Percentiles rank a stretch among this genome's conserved stretches.
phyloP scores from a whole-genome alignment of 441 rosid species.

The Kokia cookei region DNA sequence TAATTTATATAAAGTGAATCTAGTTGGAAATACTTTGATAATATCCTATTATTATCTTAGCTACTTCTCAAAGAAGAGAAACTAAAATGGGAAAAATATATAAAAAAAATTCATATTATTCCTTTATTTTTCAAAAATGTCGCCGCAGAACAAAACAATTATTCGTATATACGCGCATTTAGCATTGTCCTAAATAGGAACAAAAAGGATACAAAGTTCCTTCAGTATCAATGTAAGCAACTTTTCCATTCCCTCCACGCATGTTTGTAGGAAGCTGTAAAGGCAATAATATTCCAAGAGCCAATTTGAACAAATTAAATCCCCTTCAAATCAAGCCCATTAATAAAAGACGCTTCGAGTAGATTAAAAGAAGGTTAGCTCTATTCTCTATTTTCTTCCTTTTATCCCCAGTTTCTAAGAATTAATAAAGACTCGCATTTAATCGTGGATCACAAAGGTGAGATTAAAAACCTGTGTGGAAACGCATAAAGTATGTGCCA shows the following conservation, averaged over 20 bases:
- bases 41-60: not conserved
- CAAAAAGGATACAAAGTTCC: constrained; percentile 78
- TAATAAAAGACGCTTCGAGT: not conserved
- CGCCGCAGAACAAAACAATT: not conserved
- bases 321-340: not conserved
- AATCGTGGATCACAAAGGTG: not conserved
- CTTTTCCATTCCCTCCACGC: constrained; percentile 95
- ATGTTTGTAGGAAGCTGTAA: constrained; percentile 27
- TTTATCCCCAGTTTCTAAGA: not conserved
- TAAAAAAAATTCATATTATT: not conserved
- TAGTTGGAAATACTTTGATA: not conserved
- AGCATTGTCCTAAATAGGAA: not conserved
- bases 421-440: not conserved
- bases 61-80: not conserved
- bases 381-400: not conserved
- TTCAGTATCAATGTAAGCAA: constrained; percentile 85
- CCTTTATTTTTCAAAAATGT: not conserved
- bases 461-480: constrained; percentile 63
- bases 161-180: not conserved
- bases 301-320: not conserved
- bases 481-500: constrained; percentile 92
- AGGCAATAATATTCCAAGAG: not conserved
- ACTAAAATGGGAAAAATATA: not conserved
- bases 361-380: not conserved
- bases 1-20: not conserved